Percentiles rank a stretch among this genome's conserved stretches.
phyloP scores from a whole-genome alignment of 257 asterid genomes.

The Eustoma russellianum region DNA sequence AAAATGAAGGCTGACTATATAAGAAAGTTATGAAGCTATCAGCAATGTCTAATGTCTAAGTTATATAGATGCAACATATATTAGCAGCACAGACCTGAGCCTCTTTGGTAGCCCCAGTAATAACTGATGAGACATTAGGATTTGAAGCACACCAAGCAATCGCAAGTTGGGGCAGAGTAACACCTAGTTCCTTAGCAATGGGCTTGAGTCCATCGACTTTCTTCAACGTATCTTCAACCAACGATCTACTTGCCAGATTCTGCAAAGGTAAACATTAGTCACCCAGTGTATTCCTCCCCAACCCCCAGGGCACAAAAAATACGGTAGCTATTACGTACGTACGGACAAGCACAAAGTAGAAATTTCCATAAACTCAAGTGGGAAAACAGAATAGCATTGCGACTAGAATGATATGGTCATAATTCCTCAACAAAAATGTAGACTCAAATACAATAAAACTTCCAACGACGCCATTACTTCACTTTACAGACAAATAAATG shows the following conservation, averaged over 20 bases:
- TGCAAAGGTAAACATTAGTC: constrained; percentile 22
- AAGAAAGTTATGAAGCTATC: too few species aligned
- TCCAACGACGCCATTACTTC: neutral
- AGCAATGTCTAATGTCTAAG: too few species aligned
- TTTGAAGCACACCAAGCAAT: constrained; percentile 99
- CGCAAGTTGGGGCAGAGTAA: constrained; percentile 82
- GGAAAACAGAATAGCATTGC: neutral
- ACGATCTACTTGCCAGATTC: constrained; percentile 86
- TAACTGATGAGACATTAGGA: constrained; percentile 91
- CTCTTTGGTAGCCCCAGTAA: constrained; percentile 94
- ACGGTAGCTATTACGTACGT: neutral
- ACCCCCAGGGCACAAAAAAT: neutral
- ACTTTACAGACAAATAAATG: too few species aligned
- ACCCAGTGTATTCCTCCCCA: neutral
- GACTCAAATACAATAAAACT: neutral
- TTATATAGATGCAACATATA: too few species aligned
- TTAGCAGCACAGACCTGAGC: constrained; percentile 46
- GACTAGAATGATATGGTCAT: neutral
- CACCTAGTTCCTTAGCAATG: constrained; percentile 81
- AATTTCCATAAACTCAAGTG: neutral
- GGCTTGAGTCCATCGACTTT: constrained; percentile 76
- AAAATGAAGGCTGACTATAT: too few species aligned
- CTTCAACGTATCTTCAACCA: constrained; percentile 79
- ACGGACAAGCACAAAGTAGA: neutral
- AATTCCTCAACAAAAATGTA: neutral